These are phyloP conservation scores for Cokeromyces recurvatus DNA, from an alignment of 371 early-diverging fungal species.

Conservation along the genomic window DNA sequence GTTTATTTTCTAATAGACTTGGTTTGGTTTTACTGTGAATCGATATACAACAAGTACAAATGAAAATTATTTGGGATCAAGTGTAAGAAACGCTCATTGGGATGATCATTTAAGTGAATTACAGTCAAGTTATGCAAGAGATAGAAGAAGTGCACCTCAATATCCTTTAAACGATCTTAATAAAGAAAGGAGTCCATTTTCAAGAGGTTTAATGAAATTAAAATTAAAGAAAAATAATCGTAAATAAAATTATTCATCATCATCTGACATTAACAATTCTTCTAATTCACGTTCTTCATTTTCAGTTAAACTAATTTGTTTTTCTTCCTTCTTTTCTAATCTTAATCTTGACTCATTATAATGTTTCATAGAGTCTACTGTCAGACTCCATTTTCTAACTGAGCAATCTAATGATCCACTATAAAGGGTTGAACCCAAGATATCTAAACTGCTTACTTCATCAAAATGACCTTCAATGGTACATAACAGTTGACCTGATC, in stretches of 20 bases:
- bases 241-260: slow-evolving; percentile 24
- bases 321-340: slow-evolving; percentile 16
- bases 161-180: slow-evolving; percentile 17
- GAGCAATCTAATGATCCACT: slow-evolving; percentile 78
- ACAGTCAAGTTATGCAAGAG: slow-evolving; percentile 29
- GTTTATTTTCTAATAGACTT: slow-evolving; percentile 5
- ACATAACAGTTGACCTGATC: slow-evolving; percentile 67
- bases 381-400: slow-evolving; percentile 68
- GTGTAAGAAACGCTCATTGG: slow-evolving; percentile 34
- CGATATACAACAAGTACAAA: slow-evolving; percentile 11
- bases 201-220: slow-evolving; percentile 10
- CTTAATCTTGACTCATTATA: slow-evolving; percentile 17
- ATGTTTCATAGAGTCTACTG: slow-evolving; percentile 25
- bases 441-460: slow-evolving; percentile 64
- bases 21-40: slow-evolving; percentile 11
- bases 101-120: slow-evolving; percentile 34
- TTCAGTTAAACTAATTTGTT: slow-evolving; percentile 52
- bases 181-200: slow-evolving; percentile 7
- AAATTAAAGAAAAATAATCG: slow-evolving; percentile 12
- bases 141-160: slow-evolving; percentile 21
- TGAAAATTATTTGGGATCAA: slow-evolving; percentile 14
- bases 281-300: slow-evolving; percentile 82
- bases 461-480: slow-evolving; percentile 77
- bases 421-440: slow-evolving; percentile 53
- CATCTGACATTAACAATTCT: slow-evolving; percentile 67